Conservation (phyloP, 306 rosid species). For the Crataegus laevigata region DNA sequence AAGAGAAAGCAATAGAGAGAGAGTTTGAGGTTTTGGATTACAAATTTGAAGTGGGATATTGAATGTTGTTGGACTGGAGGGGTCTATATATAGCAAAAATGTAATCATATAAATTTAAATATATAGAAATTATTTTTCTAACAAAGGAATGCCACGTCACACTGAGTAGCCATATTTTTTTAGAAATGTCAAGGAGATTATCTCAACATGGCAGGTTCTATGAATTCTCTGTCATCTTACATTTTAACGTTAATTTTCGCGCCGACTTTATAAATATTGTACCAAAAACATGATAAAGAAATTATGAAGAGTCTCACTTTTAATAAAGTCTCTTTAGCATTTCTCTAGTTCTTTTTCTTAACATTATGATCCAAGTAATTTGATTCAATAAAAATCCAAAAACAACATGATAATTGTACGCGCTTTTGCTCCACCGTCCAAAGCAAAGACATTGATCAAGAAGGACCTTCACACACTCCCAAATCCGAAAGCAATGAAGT, state of each 20-base stretch:
- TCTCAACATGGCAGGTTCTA: no score
- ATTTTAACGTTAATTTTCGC: no score
- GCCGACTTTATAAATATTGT: no score
- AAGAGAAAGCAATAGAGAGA: neutral
- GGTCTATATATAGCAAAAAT: conserved; percentile 25
- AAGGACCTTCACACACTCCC: neutral
- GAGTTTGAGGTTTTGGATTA: conserved; percentile 5
- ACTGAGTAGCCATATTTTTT: neutral
- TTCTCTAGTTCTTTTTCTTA: no score
- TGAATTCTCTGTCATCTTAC: no score
- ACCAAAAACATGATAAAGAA: no score
- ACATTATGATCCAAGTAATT: neutral
- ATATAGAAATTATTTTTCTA: neutral
- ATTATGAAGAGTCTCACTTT: no score
- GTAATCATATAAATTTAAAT: neutral
- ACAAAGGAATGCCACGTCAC: conserved; percentile 17
- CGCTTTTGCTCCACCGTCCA: conserved; percentile 47
- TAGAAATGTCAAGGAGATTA: no score
- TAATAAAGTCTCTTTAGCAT: no score
- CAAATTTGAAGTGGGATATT: conserved; percentile 18
- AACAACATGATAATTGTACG: conserved; percentile 21
- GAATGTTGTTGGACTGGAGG: conserved; percentile 23
- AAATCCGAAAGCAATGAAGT: neutral
- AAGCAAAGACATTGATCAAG: neutral
- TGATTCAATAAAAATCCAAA: neutral